A percentile compares a stretch with the other conserved stretches of the same genome.
Evolutionary conservation across 1,139 yeast species (phyloP).

Genomic region (Kodamaea arcana): DNA sequence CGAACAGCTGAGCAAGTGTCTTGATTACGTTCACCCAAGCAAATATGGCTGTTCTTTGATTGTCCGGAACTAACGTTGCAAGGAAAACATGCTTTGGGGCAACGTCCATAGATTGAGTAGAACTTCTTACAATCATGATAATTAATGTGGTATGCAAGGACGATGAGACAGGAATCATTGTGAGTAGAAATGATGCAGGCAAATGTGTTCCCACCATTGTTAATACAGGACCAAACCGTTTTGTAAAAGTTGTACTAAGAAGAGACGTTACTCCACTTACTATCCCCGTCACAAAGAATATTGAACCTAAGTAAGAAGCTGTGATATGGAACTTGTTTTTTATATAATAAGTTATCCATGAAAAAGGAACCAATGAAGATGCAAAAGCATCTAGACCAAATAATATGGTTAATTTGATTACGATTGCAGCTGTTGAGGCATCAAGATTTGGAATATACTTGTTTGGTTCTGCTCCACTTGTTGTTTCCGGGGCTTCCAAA

Average conservation of each 20-base stretch:
- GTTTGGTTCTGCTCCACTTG: not conserved
- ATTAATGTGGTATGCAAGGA: constrained; percentile 26
- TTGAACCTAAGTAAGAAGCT: constrained; percentile 33
- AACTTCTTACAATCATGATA: constrained; percentile 30
- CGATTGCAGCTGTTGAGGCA: constrained; percentile 15
- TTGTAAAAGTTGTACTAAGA: constrained; percentile 39
- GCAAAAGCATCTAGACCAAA: constrained; percentile 44
- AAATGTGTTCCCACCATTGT: constrained; percentile 45
- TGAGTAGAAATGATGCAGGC: constrained; percentile 38
- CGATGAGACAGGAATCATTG: constrained; percentile 33
- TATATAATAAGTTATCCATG: constrained; percentile 44
- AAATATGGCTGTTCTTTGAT: constrained; percentile 36
- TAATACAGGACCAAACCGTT: constrained; percentile 39
- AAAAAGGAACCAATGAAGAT: constrained; percentile 38
- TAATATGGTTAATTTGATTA: constrained; percentile 32
- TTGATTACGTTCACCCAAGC: constrained; percentile 42
- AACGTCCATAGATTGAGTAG: constrained; percentile 42
- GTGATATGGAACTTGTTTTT: constrained; percentile 31
- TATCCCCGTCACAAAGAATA: constrained; percentile 37
- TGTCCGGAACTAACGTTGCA: constrained; percentile 34
- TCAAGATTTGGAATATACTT: constrained; percentile 10
- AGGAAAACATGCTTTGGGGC: constrained; percentile 44
- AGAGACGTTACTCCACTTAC: constrained; percentile 40
- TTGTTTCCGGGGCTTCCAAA: constrained; percentile 1
- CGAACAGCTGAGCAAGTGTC: constrained; percentile 35